A percentile compares a stretch with the other conserved stretches of the same genome.
Evolutionary conservation across 1,284 basidiomycete genomes (phyloP).

Genomic region (Heliocybe sulcata): DNA sequence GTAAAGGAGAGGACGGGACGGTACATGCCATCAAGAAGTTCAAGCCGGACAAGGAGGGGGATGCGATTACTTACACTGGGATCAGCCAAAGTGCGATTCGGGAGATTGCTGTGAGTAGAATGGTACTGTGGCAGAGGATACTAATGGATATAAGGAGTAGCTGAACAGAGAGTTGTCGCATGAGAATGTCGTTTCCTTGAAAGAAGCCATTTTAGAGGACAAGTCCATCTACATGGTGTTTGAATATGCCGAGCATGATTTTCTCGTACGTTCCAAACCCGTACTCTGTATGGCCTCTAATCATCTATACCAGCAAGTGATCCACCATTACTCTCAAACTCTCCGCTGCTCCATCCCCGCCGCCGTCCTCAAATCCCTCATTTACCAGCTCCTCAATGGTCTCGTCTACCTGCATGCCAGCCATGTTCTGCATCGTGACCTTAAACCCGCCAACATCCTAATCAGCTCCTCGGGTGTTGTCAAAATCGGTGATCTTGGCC

Average conservation of each 20-base stretch:
- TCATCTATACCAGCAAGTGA: constrained; percentile 71
- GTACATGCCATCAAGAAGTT: constrained; percentile 99
- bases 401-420: constrained; percentile 92
- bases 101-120: constrained; percentile 80
- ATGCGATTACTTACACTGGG: constrained; percentile 89
- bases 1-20: constrained; percentile 44
- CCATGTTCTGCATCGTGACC: constrained; percentile 93
- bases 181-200: constrained; percentile 86
- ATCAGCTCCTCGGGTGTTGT: constrained; percentile 87
- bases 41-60: constrained; percentile 98
- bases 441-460: constrained; percentile 98
- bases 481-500: constrained; percentile 96
- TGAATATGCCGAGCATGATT: constrained; percentile 98
- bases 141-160: constrained; percentile 28
- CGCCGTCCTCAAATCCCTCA: constrained; percentile 85
- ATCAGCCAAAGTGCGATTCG: constrained; percentile 96
- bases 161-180: constrained; percentile 93
- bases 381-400: constrained; percentile 95
- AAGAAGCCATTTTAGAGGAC: constrained; percentile 95
- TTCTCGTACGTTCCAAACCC: constrained; percentile 70
- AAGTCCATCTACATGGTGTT: constrained; percentile 99
- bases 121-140: not conserved
- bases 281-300: constrained; percentile 2
- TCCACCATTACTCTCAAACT: constrained; percentile 93
- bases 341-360: constrained; percentile 70